Conservation (phyloP, 2,329 filamentous ascomycete species). For the Intubia oerlemansii region DNA sequence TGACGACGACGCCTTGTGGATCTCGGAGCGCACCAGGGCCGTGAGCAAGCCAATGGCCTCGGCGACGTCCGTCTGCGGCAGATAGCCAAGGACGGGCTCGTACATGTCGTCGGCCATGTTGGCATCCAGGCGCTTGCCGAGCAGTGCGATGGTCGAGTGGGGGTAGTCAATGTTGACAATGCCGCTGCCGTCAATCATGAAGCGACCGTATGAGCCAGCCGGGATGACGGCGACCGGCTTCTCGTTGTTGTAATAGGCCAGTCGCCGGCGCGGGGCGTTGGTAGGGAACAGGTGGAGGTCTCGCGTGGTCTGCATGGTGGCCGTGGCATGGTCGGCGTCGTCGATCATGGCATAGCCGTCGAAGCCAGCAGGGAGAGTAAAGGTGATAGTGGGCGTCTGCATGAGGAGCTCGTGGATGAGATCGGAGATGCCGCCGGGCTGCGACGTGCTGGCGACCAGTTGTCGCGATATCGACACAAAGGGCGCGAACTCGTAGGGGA, state of each 20-base stretch:
- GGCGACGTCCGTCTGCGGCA: constrained; percentile 39
- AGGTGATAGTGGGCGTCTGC: constrained; percentile 53
- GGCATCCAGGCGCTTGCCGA: constrained; percentile 56
- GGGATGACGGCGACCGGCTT: constrained; percentile 34
- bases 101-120: constrained; percentile 36
- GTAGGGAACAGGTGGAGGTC: constrained; percentile 41
- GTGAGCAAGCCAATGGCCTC: constrained; percentile 59
- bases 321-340: constrained; percentile 50
- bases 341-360: constrained; percentile 54
- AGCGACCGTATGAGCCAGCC: constrained; percentile 42
- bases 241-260: constrained; percentile 20
- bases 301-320: constrained; percentile 47
- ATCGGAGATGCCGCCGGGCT: constrained; percentile 16
- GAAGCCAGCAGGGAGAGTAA: constrained; percentile 52
- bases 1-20: constrained; percentile 15
- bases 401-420: constrained; percentile 43
- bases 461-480: constrained; percentile 50
- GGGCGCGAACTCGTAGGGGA: constrained; percentile 67
- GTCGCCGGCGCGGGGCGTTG: constrained; percentile 21
- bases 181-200: constrained; percentile 58
- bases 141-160: constrained; percentile 60
- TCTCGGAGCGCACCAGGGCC: constrained; percentile 38
- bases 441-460: constrained; percentile 29
- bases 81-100: constrained; percentile 26
- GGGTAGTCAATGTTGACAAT: constrained; percentile 57